Base-by-base conservation (phyloP, 805 yeast species). In the Ascoidea tarda region DNA sequence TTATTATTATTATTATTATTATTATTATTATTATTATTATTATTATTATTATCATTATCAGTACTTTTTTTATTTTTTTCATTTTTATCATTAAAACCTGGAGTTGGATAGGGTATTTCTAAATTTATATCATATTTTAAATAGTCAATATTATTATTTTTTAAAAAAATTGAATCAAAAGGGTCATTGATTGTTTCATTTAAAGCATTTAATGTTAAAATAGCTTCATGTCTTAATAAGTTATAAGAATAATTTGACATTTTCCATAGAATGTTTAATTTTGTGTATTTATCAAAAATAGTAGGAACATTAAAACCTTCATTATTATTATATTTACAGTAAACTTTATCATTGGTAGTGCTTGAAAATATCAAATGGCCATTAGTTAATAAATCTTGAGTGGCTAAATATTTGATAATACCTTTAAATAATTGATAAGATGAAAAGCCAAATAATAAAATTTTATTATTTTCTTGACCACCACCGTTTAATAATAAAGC, bases 381-480 rank as follows among this genome's bases (percentile, higher is more conserved):
- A 21, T 66, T 65, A 6, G 70, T 62, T 52, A 76, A 70, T 50
- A 90, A 66, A 65, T 89, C 95, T 74, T 82, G 81, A 2, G 86
- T 78, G 2, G 96, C 95, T 55, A 91, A 63, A 62, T 84, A 90
- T 60, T 81, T 80, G 53, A 93, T 74, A 1, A 87, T 81, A 63
- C 95, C 96, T 64, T 87, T 90, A 72, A 93, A 93, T 51, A 93
- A 70, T 69, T 93, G 99, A 64, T 89, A 93, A 28, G 95, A 84
- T 3, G 96, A 88, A 65, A 85, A 91, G 0, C 98, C 99, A 59
- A 82, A 84, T 46, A 89, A 66, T 52, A 93, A 71, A 31, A 88
- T 82, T 60, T 81, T 84, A 60, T 82, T 84, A 12, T 95, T 93
- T 58, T 73, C 74, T 5, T 70, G 66, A 54, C 91, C 90, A 59